Conservation (phyloP, 305 asterid genomes). For the Ajuga reptans region DNA sequence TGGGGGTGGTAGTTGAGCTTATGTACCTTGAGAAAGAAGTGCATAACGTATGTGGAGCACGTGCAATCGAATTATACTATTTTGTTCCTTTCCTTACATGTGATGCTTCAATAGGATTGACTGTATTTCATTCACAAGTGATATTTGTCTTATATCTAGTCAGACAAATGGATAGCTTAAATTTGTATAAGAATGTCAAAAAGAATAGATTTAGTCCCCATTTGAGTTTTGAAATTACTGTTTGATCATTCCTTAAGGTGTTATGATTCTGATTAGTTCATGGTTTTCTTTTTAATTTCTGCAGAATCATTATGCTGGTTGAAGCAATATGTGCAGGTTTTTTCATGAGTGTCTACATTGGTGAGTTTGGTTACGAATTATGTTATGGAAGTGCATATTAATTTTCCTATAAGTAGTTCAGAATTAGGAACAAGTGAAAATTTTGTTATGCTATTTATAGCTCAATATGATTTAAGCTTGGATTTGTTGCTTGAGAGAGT, state of each 20-base stretch:
- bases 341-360: constrained; percentile 72
- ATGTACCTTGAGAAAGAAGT: constrained; percentile 4
- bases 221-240: constrained; percentile 14
- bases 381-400: constrained; percentile 21
- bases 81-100: constrained; percentile 6
- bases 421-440: constrained; percentile 6
- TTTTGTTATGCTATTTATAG: background rate
- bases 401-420: constrained; percentile 13
- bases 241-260: constrained; percentile 13
- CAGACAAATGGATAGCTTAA: background rate
- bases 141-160: constrained; percentile 1
- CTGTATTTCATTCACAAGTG: background rate
- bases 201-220: constrained; percentile 1
- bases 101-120: background rate
- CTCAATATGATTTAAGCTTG: constrained; percentile 12
- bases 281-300: constrained; percentile 29
- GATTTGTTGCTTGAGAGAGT: constrained; percentile 12
- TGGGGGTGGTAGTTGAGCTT: background rate
- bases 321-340: constrained; percentile 84
- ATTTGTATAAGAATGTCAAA: constrained; percentile 4
- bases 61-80: constrained; percentile 1
- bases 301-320: constrained; percentile 80
- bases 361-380: constrained; percentile 45
- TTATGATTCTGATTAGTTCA: constrained; percentile 22
- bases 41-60: constrained; percentile 8